Conservation (phyloP, 78 protist genomes). For the Fonticula alba region DNA sequence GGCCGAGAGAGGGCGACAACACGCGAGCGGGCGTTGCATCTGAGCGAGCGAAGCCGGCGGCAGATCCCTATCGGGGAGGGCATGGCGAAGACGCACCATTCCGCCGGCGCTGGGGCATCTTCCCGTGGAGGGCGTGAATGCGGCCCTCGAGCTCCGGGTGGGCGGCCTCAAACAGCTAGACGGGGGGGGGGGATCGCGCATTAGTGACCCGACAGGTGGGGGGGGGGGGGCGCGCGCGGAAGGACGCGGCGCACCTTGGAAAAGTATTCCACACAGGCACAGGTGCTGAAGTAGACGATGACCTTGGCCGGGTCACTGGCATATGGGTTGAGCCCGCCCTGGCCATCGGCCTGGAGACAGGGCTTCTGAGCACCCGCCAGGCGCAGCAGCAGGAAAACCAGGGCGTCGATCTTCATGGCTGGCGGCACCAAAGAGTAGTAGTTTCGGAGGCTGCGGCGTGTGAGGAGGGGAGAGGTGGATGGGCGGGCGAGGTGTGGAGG, state of each 20-base stretch:
- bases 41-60: no score
- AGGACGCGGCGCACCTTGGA: neutral
- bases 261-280: slow-evolving; percentile 50
- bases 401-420: slow-evolving; percentile 6
- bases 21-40: no score
- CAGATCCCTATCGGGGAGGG: no score
- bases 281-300: slow-evolving; percentile 42
- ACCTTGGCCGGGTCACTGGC: neutral
- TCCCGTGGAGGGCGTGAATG: slow-evolving; percentile 64
- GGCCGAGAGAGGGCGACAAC: no score
- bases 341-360: neutral
- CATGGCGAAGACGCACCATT: neutral
- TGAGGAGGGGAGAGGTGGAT: neutral
- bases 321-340: no score
- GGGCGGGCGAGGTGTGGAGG: neutral
- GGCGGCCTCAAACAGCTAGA: neutral
- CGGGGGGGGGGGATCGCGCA: neutral
- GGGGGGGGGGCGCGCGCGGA: neutral
- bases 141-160: no score
- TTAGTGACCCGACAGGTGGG: neutral
- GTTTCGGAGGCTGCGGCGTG: slow-evolving; percentile 20
- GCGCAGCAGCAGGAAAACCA: slow-evolving; percentile 4
- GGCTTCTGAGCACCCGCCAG: neutral
- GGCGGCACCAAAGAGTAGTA: slow-evolving; percentile 1
- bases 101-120: slow-evolving; percentile 24